Conservation (phyloP, 805 yeast species). For the Sugiyamaella smithiae region DNA sequence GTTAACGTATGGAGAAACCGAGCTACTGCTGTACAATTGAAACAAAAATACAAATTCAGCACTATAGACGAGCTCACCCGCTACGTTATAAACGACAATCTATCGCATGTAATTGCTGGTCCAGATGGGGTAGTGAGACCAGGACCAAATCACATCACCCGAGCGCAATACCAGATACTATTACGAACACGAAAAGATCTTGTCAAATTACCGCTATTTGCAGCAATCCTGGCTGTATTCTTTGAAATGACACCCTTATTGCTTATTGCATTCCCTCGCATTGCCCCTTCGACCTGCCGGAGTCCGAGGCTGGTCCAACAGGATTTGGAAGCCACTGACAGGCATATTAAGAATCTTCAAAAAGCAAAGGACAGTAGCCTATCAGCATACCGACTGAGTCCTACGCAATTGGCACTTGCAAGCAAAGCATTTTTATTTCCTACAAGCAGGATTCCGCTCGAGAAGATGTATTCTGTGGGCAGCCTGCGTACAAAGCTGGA, state of each 20-base stretch:
- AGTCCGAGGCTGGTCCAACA: constrained; percentile 42
- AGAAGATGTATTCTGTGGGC: constrained; percentile 36
- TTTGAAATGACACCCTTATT: constrained; percentile 57
- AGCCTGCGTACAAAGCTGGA: constrained; percentile 42
- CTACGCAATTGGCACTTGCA: constrained; percentile 18
- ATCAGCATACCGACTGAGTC: constrained; percentile 21
- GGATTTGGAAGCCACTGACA: not conserved
- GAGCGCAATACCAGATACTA: constrained; percentile 51
- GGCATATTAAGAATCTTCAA: constrained; percentile 5
- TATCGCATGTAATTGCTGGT: constrained; percentile 23
- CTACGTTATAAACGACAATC: constrained; percentile 28
- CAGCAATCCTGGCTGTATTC: constrained; percentile 48
- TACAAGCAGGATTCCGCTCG: constrained; percentile 22
- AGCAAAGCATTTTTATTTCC: constrained; percentile 21
- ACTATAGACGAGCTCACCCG: constrained; percentile 22
- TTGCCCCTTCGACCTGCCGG: constrained; percentile 62
- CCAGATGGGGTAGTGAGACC: constrained; percentile 22
- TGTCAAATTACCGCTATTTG: constrained; percentile 57
- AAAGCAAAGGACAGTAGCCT: constrained; percentile 3
- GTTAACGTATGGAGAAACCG: constrained; percentile 47
- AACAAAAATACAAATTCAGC: constrained; percentile 19
- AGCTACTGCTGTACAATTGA: constrained; percentile 17
- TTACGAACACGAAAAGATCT: constrained; percentile 51
- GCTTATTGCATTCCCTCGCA: constrained; percentile 50
- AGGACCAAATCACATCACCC: constrained; percentile 34